Conservation (phyloP, 768 basidiomycete species). For the Bullera alba region DNA sequence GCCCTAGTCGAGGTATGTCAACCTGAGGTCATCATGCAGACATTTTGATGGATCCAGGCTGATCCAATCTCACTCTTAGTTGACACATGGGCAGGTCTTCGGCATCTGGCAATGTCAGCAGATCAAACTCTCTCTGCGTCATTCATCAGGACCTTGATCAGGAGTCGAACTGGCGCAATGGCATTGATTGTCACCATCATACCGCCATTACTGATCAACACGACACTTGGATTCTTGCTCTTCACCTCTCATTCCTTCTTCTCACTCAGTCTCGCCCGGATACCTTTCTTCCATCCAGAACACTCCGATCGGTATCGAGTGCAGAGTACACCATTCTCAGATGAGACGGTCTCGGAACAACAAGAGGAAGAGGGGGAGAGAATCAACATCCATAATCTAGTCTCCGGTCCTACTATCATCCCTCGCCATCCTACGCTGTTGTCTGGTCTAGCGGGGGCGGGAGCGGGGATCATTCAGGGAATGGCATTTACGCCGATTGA, state of each 20-base stretch:
- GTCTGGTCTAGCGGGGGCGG: conserved; percentile 35
- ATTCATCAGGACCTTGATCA: conserved; percentile 34
- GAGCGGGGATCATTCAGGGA: conserved; percentile 40
- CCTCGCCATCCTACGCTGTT: conserved; percentile 41
- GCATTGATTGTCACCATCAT: conserved; percentile 32
- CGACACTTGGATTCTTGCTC: conserved; percentile 39
- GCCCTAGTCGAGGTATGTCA: conserved; percentile 22
- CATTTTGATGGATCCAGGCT: neutral
- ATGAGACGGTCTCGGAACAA: neutral
- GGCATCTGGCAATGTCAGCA: conserved; percentile 37
- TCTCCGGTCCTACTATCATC: conserved; percentile 28
- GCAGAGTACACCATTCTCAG: neutral
- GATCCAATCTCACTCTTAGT: conserved; percentile 16
- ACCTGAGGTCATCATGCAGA: neutral
- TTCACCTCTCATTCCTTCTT: conserved; percentile 44
- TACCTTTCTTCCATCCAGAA: conserved; percentile 25
- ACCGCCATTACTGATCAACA: conserved; percentile 41
- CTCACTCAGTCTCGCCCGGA: conserved; percentile 20
- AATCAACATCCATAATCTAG: conserved; percentile 21
- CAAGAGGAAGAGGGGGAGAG: conserved; percentile 11
- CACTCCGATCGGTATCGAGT: neutral
- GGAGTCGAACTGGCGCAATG: conserved; percentile 29
- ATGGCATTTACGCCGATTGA: conserved; percentile 41
- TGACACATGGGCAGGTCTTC: conserved; percentile 39
- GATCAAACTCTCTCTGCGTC: conserved; percentile 36